Evolutionary conservation across 148 eudicot species (phyloP).

Genomic region (Camellia sinensis): DNA sequence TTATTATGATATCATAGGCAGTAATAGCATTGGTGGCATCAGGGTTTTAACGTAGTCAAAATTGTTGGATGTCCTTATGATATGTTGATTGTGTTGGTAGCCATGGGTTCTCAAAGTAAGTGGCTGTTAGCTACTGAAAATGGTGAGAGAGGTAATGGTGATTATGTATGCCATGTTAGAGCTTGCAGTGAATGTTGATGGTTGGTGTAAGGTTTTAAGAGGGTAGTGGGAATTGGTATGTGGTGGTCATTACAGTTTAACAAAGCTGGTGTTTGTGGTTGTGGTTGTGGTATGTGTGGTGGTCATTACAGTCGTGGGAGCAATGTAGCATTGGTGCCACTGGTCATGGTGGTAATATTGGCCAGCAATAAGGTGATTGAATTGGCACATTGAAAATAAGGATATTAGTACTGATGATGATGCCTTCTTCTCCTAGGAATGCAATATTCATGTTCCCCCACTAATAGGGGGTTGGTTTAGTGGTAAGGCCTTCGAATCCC

Average conservation of each 20-base stretch:
- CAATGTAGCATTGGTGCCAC: background rate
- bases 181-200: background rate
- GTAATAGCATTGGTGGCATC: background rate
- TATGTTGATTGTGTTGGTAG: background rate
- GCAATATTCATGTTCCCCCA: background rate
- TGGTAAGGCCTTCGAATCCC: too few relatives aligned
- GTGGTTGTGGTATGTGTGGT: background rate
- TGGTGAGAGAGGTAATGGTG: background rate
- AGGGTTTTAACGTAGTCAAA: background rate
- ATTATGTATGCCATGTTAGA: background rate
- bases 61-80: background rate
- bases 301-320: background rate
- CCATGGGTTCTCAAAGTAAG: background rate
- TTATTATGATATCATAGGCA: background rate
- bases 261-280: background rate
- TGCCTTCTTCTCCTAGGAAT: background rate
- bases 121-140: background rate
- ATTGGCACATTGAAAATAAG: background rate
- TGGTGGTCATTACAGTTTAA: background rate
- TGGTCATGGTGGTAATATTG: background rate
- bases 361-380: background rate
- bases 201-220: background rate
- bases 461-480: background rate
- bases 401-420: background rate
- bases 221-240: slow-evolving; percentile 1